phyloP scores from a whole-genome alignment of 352 stramenopile species.

The Phytophthora hibernalis region DNA sequence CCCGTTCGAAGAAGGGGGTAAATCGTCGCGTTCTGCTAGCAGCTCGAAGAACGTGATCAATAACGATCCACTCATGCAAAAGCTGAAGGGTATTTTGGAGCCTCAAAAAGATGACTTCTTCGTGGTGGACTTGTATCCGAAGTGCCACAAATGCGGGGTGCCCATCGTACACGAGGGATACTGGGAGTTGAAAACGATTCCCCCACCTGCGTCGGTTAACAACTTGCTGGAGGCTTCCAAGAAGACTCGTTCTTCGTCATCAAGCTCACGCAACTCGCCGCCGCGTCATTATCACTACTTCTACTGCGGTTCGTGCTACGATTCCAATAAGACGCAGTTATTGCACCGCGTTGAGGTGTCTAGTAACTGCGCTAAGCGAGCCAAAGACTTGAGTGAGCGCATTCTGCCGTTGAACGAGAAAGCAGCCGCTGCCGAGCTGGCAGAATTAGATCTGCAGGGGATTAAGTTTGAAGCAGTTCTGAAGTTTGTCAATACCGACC shows the following conservation, averaged over 20 bases:
- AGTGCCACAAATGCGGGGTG: slow-evolving; percentile 89
- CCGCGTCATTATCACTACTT: slow-evolving; percentile 88
- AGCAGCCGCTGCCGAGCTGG: slow-evolving; percentile 59
- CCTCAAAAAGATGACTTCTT: slow-evolving; percentile 99
- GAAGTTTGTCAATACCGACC: slow-evolving; percentile 56
- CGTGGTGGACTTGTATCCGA: slow-evolving; percentile 95
- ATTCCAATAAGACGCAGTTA: slow-evolving; percentile 79
- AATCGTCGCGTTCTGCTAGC: slow-evolving; percentile 47
- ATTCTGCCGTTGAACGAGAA: slow-evolving; percentile 74
- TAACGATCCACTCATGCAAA: slow-evolving; percentile 97
- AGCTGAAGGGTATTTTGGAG: slow-evolving; percentile 97
- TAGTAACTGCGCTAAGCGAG: slow-evolving; percentile 66
- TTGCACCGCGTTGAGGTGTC: slow-evolving; percentile 79
- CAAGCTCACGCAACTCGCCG: slow-evolving; percentile 66
- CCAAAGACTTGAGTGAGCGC: slow-evolving; percentile 66
- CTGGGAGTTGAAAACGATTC: slow-evolving; percentile 82
- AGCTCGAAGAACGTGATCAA: slow-evolving; percentile 82
- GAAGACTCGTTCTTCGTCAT: slow-evolving; percentile 73
- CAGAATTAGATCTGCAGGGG: slow-evolving; percentile 82
- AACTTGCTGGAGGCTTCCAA: slow-evolving; percentile 85
- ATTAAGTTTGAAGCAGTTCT: slow-evolving; percentile 78
- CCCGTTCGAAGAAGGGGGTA: slow-evolving; percentile 70
- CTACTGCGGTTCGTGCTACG: slow-evolving; percentile 77
- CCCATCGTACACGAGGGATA: slow-evolving; percentile 89
- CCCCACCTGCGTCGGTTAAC: slow-evolving; percentile 65